Evolutionary conservation across 2,329 filamentous ascomycete genomes (phyloP), one percentile per base, ranked within the genome.

Genomic region (Diaporthe helianthi): DNA sequence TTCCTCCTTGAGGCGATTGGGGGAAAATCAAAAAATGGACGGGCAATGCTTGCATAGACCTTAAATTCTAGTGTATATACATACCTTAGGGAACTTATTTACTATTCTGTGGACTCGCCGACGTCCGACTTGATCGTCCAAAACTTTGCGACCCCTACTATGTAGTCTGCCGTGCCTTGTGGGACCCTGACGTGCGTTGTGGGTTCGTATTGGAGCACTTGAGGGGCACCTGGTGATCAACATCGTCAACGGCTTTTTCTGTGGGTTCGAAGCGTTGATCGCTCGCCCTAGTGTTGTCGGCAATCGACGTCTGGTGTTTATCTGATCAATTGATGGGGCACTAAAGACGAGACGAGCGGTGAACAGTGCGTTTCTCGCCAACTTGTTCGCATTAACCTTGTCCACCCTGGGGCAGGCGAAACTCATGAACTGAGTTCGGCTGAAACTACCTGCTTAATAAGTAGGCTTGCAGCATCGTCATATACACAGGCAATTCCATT

Each of bases 1-100:
- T 61, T 47, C 19, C n/a, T n/a, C 17, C 22, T 55, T 36, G 36
- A 55, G 29, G 52, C 29, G 29, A 55, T 47, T 24, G 51, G 51
- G 46, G 52, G 24, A 36, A 13, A 29, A 36, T 12, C 44, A 5
- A 54, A 63, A 33, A 63, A 36, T 19, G 31, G 52, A 69, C 38
- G 52, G 52, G 65, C 41, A 46, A 67, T 66, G 69, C 69, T 67
- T 66, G 69, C 69, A 71, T 71, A 71, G 69, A 55, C 60, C 47
- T 51, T 61, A 71, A 69, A n/a, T 71, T 71, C 69, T 71, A 69
- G 31, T 71, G 69, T 71, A 68, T 69, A 71, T 26, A 71, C 52
- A 71, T 26, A 71, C 52, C 63, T 71, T 65, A 60, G 29, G 38
- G 41, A 19, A 68, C 19, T 60, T 66, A 66, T 53, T 44, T 10